Evolutionary conservation across 2,329 filamentous ascomycete genomes (phyloP), one percentile per base, ranked within the genome.

Genomic region (Sarocladiaceae sp.): DNA sequence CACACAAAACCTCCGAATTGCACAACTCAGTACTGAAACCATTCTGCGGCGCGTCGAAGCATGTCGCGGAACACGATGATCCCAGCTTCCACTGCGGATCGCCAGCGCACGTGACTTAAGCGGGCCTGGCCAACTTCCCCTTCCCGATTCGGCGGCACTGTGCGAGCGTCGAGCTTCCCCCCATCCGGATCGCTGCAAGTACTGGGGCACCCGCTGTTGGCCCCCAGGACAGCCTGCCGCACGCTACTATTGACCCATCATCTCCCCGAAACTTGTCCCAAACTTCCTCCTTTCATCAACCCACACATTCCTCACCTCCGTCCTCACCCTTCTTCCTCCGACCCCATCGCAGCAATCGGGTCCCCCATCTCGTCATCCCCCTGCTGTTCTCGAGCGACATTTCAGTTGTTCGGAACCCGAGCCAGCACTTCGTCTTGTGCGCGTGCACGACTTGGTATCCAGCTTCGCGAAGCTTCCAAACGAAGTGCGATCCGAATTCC

Each of bases 11-110:
- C n/a, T n/a, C n/a, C n/a, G n/a, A 35, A 12, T 5, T 19, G 16
- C 9, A 41, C 11, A 9, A 19, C 37, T 16, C 15, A 13, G 37
- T 15, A 29, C 37, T 29, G 37, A 41, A 27, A 27, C 37, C 26
- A 24, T 13, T 24, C 37, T 41, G 37, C 23, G 13, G 37, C 37
- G 37, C 37, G 37, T 41, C 37, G 12, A 13, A 5, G 34, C n/a
- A 16, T 3, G 6, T 27, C 37, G 19, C 3, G 15, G 23, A 23
- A 13, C 20, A 24, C 13, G 19, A 15, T 5, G 37, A 24, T 6
- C n/a, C 23, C n/a, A 41, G 23, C 37, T 41, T 41, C 37, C 37
- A 21, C n/a, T n/a, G n/a, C 37, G 23, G 37, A 41, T 41, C 37
- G n/a, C 37, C 37, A 41, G 15, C 4, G 37, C 37, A 41, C 37